Evolutionary conservation across 2,329 filamentous ascomycete genomes (phyloP).

Genomic region (Stagonosporopsis cucurbitacearum): DNA sequence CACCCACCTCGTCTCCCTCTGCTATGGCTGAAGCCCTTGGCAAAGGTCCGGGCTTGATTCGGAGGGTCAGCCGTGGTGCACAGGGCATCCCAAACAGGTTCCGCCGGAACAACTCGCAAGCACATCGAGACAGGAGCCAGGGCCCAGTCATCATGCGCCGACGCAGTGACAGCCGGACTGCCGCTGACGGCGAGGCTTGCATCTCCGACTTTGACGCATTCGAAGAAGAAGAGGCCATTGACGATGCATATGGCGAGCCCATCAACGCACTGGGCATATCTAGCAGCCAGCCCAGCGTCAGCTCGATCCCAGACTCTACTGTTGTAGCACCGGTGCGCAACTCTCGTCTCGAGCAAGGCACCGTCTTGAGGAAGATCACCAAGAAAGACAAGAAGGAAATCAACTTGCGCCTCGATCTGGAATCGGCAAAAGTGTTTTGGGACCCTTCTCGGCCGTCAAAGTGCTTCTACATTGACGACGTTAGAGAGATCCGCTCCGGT

Average conservation of each 20-base stretch:
- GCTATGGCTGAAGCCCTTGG: conserved; percentile 69
- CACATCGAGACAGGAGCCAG: conserved; percentile 82
- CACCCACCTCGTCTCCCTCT: conserved; percentile 53
- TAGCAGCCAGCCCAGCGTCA: conserved; percentile 36
- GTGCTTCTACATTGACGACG: conserved; percentile 91
- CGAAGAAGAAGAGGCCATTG: conserved; percentile 59
- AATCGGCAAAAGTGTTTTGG: conserved; percentile 88
- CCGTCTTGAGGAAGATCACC: conserved; percentile 79
- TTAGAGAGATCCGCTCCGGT: conserved; percentile 85
- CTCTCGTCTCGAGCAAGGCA: conserved; percentile 77
- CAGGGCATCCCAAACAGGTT: conserved; percentile 72
- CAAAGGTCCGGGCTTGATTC: conserved; percentile 74
- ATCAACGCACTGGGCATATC: conserved; percentile 53
- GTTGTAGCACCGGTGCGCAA: conserved; percentile 75
- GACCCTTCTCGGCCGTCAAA: conserved; percentile 79
- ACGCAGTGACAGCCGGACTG: conserved; percentile 87
- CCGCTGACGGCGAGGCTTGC: conserved; percentile 56
- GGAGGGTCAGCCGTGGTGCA: conserved; percentile 82
- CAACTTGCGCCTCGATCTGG: conserved; percentile 78
- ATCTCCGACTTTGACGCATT: conserved; percentile 58
- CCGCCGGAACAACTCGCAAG: conserved; percentile 76
- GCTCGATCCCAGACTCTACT: conserved; percentile 51
- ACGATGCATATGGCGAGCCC: conserved; percentile 52
- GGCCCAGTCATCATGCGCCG: conserved; percentile 87
- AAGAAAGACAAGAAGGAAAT: conserved; percentile 79